phyloP scores from a whole-genome alignment of 345 rosid species.

The Gossypium ekmanianum region DNA sequence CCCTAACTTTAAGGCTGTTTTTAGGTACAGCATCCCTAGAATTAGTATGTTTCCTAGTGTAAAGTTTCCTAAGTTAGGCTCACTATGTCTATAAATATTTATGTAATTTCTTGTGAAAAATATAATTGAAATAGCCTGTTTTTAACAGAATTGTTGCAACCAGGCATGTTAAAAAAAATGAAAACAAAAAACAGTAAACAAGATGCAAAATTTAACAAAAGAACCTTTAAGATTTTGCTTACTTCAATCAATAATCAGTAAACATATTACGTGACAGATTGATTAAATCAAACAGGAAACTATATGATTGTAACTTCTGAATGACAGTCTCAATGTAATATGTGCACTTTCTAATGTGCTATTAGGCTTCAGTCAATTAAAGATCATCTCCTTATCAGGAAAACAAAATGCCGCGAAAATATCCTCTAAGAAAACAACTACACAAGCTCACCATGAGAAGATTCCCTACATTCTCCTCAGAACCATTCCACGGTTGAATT shows the following conservation, averaged over 20 bases:
- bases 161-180: too few species aligned
- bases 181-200: too few species aligned
- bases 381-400: neutral
- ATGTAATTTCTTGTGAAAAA: too few species aligned
- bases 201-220: too few species aligned
- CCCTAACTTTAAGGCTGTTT: too few species aligned
- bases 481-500: constrained; percentile 70
- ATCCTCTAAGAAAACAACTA: neutral
- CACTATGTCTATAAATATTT: too few species aligned
- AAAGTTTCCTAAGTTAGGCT: too few species aligned
- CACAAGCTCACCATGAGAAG: constrained; percentile 77
- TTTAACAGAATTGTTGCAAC: too few species aligned
- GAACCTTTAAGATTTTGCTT: neutral
- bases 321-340: neutral
- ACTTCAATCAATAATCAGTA: neutral
- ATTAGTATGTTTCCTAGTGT: too few species aligned
- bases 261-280: neutral
- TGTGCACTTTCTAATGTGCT: neutral
- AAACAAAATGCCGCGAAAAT: neutral
- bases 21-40: too few species aligned
- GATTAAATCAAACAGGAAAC: neutral
- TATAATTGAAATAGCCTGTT: too few species aligned
- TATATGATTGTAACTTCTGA: neutral
- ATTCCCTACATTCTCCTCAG: constrained; percentile 81
- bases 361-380: neutral